Evolutionary conservation across 2,329 filamentous ascomycete species (phyloP).

Genomic region (Ophiocordyceps camponoti-saundersi): DNA sequence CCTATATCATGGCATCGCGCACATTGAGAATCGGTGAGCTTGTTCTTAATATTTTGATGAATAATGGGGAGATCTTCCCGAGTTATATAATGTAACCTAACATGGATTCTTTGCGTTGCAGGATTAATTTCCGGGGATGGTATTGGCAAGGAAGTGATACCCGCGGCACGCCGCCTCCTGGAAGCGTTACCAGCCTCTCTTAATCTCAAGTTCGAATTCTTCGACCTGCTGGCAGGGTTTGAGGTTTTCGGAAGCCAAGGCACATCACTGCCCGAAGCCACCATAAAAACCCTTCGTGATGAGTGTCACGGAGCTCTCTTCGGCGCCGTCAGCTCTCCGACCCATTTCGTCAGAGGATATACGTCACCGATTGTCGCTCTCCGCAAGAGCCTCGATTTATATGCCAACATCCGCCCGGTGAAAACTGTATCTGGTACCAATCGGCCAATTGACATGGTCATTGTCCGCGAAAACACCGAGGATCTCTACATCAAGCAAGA

Average conservation of each 20-base stretch:
- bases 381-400: conserved; percentile 85
- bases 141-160: conserved; percentile 97
- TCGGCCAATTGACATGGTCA: conserved; percentile 82
- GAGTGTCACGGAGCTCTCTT: conserved; percentile 96
- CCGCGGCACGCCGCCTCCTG: conserved; percentile 76
- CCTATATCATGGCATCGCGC: too few species aligned
- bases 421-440: conserved; percentile 56
- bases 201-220: conserved; percentile 83
- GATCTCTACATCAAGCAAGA: conserved; percentile 98
- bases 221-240: conserved; percentile 84
- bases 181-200: conserved; percentile 87
- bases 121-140: conserved; percentile 95
- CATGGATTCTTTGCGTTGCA: conserved; percentile 14
- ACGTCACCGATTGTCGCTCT: conserved; percentile 92
- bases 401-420: conserved; percentile 93
- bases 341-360: conserved; percentile 82
- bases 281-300: conserved; percentile 70
- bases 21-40: too few species aligned
- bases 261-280: conserved; percentile 74
- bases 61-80: too few species aligned
- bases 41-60: too few species aligned
- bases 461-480: conserved; percentile 97
- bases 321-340: conserved; percentile 86
- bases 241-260: conserved; percentile 86
- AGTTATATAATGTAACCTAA: too few species aligned